Percentiles rank a stretch among this genome's conserved stretches.
Conservation (phyloP, 2,329 filamentous ascomycete species). For the Sarocladium strictum region DNA sequence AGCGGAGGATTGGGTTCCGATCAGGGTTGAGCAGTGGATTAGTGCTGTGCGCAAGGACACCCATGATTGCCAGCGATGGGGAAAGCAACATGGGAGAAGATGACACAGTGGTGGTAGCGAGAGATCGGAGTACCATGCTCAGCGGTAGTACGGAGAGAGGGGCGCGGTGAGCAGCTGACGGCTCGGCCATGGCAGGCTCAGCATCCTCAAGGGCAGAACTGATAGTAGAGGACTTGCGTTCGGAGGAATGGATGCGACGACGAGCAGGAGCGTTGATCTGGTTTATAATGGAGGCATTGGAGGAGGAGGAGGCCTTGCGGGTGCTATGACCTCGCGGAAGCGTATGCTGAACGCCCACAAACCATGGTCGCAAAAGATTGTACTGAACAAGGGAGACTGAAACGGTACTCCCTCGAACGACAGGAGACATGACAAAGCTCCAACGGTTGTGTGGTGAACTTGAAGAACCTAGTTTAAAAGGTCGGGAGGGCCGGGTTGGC, state of each 20-base stretch:
- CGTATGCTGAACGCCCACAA: not conserved
- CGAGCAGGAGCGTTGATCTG: slow-evolving; percentile 12
- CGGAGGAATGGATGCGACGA: slow-evolving; percentile 30
- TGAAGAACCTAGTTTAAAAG: not conserved
- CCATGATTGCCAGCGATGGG: slow-evolving; percentile 64
- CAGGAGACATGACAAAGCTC: slow-evolving; percentile 9
- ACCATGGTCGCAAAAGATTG: slow-evolving; percentile 2
- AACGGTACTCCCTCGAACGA: slow-evolving; percentile 7
- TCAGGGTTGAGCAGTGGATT: slow-evolving; percentile 66
- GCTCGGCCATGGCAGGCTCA: slow-evolving; percentile 21
- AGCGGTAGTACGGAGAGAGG: slow-evolving; percentile 63
- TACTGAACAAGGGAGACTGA: slow-evolving; percentile 5
- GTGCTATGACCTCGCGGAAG: slow-evolving; percentile 7
- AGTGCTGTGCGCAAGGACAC: slow-evolving; percentile 62
- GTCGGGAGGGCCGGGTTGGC: not conserved
- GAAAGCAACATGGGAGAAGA: slow-evolving; percentile 63
- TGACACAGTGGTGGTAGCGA: slow-evolving; percentile 63
- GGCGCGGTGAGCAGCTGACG: slow-evolving; percentile 24
- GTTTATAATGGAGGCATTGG: not conserved
- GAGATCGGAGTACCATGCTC: slow-evolving; percentile 60
- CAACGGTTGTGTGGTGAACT: not conserved
- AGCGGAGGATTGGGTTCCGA: slow-evolving; percentile 63
- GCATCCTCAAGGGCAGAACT: slow-evolving; percentile 20
- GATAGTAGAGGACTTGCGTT: slow-evolving; percentile 28
- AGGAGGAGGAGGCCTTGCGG: not conserved